Base-by-base conservation (phyloP, 108 stramenopile genomes). In the Seminavis robusta region DNA sequence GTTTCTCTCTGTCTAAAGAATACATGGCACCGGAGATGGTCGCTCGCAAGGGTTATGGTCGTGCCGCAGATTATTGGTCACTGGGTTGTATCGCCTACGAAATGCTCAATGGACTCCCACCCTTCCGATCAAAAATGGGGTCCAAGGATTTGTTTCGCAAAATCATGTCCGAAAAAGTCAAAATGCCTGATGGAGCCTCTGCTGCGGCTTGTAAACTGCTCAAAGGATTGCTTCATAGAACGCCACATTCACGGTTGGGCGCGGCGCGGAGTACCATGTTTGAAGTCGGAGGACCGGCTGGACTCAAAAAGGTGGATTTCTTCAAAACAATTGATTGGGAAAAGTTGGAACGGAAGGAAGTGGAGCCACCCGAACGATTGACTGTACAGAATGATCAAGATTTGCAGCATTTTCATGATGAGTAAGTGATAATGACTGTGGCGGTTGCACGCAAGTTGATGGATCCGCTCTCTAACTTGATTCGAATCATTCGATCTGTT, bases 11-110 rank as follows among this genome's bases (percentile, higher is more conserved):
- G 10, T 43, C 9, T 28, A 9, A 9, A 50, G 92, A 92, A 48
- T 95, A 95, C 59, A 95, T 95, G 94, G 80, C 83, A 9, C 90
- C 94, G 0, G 99, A 98, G 70, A 97, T 97, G 94, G 72, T 97
- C 0, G 83, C 93, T 0, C 30, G 88, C 8, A 91, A 96, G 58
- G 94, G 94, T 32, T 98, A 99, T 60, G 96, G 94, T 23, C 95
- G 94, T 64, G 94, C 95, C 0, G 96, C 96, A 0, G 99, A 99
- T 63, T 99, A 78, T 60, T 99, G 99, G 99, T 77, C 79, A 33
- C 74, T 99, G 48, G 57, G 57, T 16, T 76, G 79, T 21, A 74
- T 88, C 36, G 90, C 90, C 5, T 99, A 85, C 54, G 99, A 99
- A 74, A 99, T 99, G 99, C 60, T 98, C 33, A 63, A 77, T 19